Evolutionary conservation across 164 flowering plant genomes (phyloP).

Genomic region (Stephania japonica): DNA sequence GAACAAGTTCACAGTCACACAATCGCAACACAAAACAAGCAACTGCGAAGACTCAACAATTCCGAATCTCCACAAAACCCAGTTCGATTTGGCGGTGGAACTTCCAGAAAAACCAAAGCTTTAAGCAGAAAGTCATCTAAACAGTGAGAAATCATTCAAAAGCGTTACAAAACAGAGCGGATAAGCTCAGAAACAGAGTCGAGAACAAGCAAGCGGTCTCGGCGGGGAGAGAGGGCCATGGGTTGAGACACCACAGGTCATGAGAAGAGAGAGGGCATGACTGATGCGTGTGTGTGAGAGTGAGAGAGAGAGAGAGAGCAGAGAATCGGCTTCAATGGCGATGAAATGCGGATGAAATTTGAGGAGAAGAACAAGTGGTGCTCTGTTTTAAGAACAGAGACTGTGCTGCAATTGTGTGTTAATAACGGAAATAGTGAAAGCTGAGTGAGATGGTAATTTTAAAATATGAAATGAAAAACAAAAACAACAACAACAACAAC

Average conservation of each 20-base stretch:
- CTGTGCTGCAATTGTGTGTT: not conserved
- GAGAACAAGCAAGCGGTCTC: not conserved
- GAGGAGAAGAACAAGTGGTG: not conserved
- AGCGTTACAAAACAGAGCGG: not conserved
- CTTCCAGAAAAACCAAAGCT: not conserved
- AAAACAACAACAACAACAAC: not conserved
- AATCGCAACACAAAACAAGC: too few relatives aligned
- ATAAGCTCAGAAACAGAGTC: slow-evolving; percentile 4
- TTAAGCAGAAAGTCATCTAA: not conserved
- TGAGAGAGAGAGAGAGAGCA: too few relatives aligned
- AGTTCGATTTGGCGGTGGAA: not conserved
- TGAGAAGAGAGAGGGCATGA: slow-evolving; percentile 1
- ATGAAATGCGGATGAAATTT: not conserved
- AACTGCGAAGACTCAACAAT: not conserved
- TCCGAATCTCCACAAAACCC: slow-evolving; percentile 4
- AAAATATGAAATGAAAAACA: too few relatives aligned
- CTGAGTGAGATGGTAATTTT: too few relatives aligned
- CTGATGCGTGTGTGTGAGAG: too few relatives aligned
- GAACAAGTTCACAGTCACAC: not conserved
- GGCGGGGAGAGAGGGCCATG: slow-evolving; percentile 6
- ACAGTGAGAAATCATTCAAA: not conserved
- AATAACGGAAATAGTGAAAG: too few relatives aligned
- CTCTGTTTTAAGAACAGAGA: slow-evolving; percentile 12
- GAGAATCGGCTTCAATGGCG: not conserved
- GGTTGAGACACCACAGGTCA: not conserved